Base-by-base conservation (phyloP, 176 grass and related monocot species). In the Hordeum marinum region DNA sequence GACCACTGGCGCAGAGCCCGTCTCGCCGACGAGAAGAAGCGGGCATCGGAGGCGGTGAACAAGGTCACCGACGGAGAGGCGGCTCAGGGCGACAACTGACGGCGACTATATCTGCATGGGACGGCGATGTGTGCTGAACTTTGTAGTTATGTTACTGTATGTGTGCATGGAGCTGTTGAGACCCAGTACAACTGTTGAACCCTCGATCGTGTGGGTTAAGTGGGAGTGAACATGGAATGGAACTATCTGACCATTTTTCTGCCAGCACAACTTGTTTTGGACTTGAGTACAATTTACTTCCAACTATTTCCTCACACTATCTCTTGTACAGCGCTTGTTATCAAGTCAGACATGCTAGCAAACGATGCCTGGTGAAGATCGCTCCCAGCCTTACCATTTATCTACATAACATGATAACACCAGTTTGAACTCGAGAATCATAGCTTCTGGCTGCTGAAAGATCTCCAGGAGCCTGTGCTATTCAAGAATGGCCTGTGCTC, bases 1-100 rank as follows among this genome's bases (percentile, higher is more conserved):
- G 40, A 46, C 12, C 88, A 90, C 63, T 71, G 23, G 83, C 55
- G 21, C 1, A 82, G 40, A 12, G 83, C 57, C 23, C 41, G 10
- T 21, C 10, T 45, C 11, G 34, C 68, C 11, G 63, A 70, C 26
- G 4, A 61, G n/a, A 45, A 75, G 62, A 10, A 50, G 27, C 20
- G 4, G 25, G 65, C 23, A 18, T 9, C 3, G 13, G 25, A 34
- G 12, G 52, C 7, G 2, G 18, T 55, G 52, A 55, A 21, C 18
- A 55, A 55, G 0, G 6, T 55, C 17, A 55, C 50, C 2, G 50
- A 8, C 2, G 50, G 18, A 20, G 52, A 2, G 18, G 52, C 52
- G 18, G 52, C 52, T 55, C 52, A 55, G 2, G 52, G 21, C 18
- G 52, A 55, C 52, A 55, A 55, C 52, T 55, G 52, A 55, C 29